Evolutionary conservation across 768 basidiomycete species (phyloP), one percentile per base, ranked within the genome.

Genomic region (Saitozyma podzolica): DNA sequence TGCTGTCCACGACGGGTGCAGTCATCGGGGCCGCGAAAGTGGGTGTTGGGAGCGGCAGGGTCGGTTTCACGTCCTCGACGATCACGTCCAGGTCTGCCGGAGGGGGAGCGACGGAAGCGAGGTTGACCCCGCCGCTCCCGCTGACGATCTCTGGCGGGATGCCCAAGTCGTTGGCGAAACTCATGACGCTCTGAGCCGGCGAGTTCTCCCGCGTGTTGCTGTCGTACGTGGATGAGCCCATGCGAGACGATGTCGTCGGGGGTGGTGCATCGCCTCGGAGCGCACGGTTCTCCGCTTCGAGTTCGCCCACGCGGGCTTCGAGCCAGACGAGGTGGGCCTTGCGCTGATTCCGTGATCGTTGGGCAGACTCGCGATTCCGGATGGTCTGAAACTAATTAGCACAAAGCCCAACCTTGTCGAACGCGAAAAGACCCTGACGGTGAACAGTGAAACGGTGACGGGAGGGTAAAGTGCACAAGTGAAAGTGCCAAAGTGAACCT

Each of bases 291-390:
- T 94, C 92, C 59, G 88, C 88, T 81, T 91, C 88, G 60, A 91
- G 87, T 76, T 89, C 87, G 11, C 82, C 76, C 4, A 91, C 89
- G 51, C 87, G 78, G 43, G 80, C 84, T 76, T 89, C 87, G 48
- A 91, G 87, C 67, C 82, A 83, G 0, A 82, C 59, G 75, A 88
- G 91, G 66, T 94, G 91, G 14, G 87, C 88, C 80, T 95, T 95
- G 60, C 91, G 85, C 69, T 89, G 85, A 82, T 95, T 92, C 50
- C 92, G 87, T 10, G 89, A 91, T 82, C 92, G 89, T 83, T 95
- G 92, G 6, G 92, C 92, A 1, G 92, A 92, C 78, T 94, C 91
- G 55, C 92, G 86, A 80, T 95, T 95, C 60, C 92, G 87, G 81
- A 92, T 90, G 14, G 90, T 91, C 67, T 92, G 52, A 17, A 29